Conservation (phyloP, 345 rosid species). For the Eucalyptus tenuipes region DNA sequence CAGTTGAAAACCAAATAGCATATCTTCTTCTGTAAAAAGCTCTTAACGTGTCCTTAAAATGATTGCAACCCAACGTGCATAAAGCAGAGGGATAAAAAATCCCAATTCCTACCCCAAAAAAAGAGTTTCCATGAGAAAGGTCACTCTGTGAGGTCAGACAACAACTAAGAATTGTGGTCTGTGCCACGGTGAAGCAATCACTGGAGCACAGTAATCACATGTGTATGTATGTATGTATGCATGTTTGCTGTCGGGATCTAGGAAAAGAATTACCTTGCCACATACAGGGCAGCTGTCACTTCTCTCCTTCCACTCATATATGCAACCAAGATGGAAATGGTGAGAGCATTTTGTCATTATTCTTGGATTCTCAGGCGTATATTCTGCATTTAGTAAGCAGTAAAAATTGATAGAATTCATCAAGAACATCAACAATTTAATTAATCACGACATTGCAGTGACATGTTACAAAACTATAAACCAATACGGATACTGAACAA, state of each 20-base stretch:
- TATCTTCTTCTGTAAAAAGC: not conserved
- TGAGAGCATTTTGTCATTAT: slow-evolving; percentile 85
- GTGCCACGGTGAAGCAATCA: not conserved
- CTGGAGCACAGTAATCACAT: not conserved
- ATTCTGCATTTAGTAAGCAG: slow-evolving; percentile 32
- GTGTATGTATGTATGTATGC: not conserved
- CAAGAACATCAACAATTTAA: not conserved
- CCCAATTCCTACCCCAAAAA: not conserved
- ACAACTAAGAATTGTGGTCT: not conserved
- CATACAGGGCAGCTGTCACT: slow-evolving; percentile 97
- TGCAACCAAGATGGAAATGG: slow-evolving; percentile 98
- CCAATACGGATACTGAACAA: not conserved
- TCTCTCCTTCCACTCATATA: slow-evolving; percentile 99
- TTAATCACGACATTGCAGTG: not conserved
- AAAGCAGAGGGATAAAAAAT: not conserved
- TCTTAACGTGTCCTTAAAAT: not conserved
- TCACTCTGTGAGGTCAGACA: not conserved
- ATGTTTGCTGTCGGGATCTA: not conserved
- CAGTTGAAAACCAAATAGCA: not conserved
- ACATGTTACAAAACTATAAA: not conserved
- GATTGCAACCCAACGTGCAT: not conserved
- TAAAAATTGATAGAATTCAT: not conserved
- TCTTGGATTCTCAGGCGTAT: slow-evolving; percentile 87
- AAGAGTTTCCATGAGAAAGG: not conserved
- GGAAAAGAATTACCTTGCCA: slow-evolving; percentile 58